Evolutionary conservation across 371 early-diverging fungal species (phyloP).

Genomic region (Vairimorpha ceranae): DNA sequence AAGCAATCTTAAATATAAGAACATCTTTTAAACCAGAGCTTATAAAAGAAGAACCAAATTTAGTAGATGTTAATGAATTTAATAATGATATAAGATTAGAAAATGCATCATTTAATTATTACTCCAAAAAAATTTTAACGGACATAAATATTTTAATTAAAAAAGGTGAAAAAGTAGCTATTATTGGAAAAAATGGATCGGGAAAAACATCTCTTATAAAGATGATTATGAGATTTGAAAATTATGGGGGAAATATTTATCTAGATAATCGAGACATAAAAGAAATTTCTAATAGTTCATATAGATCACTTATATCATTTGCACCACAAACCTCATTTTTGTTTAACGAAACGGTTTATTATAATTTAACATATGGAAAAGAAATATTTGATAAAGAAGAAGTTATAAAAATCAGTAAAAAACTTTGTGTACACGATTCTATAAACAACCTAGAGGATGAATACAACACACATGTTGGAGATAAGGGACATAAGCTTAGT

Average conservation of each 20-base stretch:
- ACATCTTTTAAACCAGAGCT: background rate
- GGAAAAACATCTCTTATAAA: constrained; percentile 62
- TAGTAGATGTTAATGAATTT: constrained; percentile 2
- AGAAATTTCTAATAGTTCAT: constrained; percentile 66
- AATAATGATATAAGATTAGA: constrained; percentile 16
- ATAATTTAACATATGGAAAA: constrained; percentile 71
- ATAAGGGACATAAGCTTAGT: constrained; percentile 74
- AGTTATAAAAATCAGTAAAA: background rate
- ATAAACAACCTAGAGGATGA: constrained; percentile 39
- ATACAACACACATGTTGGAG: constrained; percentile 82
- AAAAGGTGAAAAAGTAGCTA: constrained; percentile 65
- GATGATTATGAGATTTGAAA: constrained; percentile 67
- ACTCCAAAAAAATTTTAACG: constrained; percentile 31
- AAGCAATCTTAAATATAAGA: constrained; percentile 48
- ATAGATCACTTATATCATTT: constrained; percentile 71
- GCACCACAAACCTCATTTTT: constrained; percentile 74
- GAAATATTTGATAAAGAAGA: constrained; percentile 5
- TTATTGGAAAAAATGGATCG: constrained; percentile 66
- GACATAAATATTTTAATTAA: constrained; percentile 51
- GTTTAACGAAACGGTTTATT: constrained; percentile 72
- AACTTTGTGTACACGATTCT: constrained; percentile 37
- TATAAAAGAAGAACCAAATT: background rate
- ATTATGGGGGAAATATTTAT: constrained; percentile 69
- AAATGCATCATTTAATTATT: background rate
- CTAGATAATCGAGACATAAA: constrained; percentile 79